phyloP scores from a whole-genome alignment of 108 stramenopile genomes.

The Pseudonitzschia delicatissima region DNA sequence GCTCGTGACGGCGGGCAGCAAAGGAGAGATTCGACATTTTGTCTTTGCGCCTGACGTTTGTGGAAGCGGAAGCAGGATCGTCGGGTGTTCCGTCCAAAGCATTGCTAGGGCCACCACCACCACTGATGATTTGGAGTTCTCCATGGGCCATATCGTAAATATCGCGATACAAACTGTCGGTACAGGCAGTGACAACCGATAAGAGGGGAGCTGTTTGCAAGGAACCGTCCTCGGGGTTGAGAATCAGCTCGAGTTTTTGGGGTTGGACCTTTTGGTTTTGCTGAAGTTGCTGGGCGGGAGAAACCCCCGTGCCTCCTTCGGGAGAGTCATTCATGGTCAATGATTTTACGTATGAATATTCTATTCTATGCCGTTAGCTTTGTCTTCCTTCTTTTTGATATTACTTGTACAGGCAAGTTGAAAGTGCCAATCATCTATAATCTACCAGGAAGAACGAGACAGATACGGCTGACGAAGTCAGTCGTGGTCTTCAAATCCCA shows the following conservation, averaged over 20 bases:
- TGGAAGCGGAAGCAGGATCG: slow-evolving; percentile 1
- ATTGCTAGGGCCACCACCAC: slow-evolving; percentile 10
- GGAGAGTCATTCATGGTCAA: no score
- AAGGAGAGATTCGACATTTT: slow-evolving; percentile 80
- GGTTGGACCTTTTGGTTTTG: slow-evolving; percentile 16
- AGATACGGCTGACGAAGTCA: no score
- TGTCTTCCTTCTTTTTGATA: no score
- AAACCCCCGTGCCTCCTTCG: no score
- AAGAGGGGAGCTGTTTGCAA: slow-evolving; percentile 70
- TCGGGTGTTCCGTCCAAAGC: slow-evolving; percentile 8
- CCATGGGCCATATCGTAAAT: slow-evolving; percentile 75
- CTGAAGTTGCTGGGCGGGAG: neutral
- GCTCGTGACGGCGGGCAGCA: slow-evolving; percentile 82
- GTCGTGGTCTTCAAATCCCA: no score
- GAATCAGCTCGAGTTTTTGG: slow-evolving; percentile 42
- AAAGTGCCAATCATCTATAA: no score
- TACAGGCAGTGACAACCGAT: slow-evolving; percentile 65
- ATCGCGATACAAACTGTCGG: slow-evolving; percentile 76
- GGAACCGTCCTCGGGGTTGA: slow-evolving; percentile 74
- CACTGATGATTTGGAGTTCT: slow-evolving; percentile 54
- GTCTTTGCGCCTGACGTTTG: slow-evolving; percentile 32
- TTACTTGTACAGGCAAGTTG: no score
- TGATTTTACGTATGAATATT: no score
- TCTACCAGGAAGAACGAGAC: no score
- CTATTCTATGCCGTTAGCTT: no score